Evolutionary conservation across 2,329 filamentous ascomycete genomes (phyloP).

Genomic region (Sarocladium kiliense): DNA sequence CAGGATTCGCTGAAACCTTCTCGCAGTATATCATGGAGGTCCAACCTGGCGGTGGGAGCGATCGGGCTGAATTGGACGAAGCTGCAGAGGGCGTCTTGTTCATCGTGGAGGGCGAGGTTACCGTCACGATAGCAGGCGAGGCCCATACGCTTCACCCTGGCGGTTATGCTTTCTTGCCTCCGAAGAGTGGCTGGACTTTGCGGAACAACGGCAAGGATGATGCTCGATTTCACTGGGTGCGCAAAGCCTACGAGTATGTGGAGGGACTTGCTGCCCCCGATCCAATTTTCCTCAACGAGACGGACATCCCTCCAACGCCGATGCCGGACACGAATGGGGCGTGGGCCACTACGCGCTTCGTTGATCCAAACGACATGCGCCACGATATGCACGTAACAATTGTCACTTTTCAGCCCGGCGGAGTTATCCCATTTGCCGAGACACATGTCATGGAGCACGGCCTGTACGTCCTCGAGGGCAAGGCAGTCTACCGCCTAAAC

Average conservation of each 20-base stretch:
- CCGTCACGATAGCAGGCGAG: conserved; percentile 1
- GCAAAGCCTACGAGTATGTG: conserved; percentile 6
- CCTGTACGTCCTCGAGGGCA: conserved; percentile 10
- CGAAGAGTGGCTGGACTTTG: conserved; percentile 10
- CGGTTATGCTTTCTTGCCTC: conserved; percentile 9
- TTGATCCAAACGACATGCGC: conserved; percentile 6
- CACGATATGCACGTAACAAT: conserved; percentile 11
- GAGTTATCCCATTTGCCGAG: conserved; percentile 10
- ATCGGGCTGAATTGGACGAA: conserved; percentile 9
- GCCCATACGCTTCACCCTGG: conserved; percentile 1
- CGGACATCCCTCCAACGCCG: conserved; percentile 3
- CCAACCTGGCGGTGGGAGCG: conserved; percentile 8
- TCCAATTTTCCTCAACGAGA: conserved; percentile 8
- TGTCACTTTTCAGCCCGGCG: conserved; percentile 10
- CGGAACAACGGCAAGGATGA: conserved; percentile 3
- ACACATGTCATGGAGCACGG: conserved; percentile 12
- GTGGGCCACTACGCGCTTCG: conserved; percentile 10
- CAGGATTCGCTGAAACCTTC: conserved; percentile 10
- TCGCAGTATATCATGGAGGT: conserved; percentile 11
- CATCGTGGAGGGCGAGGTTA: conserved; percentile 9
- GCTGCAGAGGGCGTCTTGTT: conserved; percentile 7
- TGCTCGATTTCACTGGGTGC: conserved; percentile 10
- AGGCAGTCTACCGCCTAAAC: conserved; percentile 11
- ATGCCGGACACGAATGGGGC: conserved; percentile 10
- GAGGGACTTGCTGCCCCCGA: conserved; percentile 5